phyloP scores from a whole-genome alignment of 2,329 filamentous ascomycete genomes.

The Sphaceloma murrayae region DNA sequence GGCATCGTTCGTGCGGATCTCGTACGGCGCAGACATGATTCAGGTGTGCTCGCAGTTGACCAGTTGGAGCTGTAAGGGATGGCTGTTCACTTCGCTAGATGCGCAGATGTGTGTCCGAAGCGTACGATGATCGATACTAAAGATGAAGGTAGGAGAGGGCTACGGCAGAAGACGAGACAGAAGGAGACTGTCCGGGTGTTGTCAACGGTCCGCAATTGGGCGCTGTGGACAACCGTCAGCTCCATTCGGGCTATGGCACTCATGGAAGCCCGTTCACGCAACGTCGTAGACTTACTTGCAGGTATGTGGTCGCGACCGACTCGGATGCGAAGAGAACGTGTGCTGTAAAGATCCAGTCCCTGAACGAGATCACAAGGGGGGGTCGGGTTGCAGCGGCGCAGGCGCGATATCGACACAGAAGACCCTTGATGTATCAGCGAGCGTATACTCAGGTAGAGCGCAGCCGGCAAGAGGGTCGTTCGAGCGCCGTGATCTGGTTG shows the following conservation, averaged over 20 bases:
- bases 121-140: slow-evolving; percentile 2
- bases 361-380: background rate
- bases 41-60: too few relatives aligned
- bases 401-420: too few relatives aligned
- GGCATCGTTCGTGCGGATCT: slow-evolving; percentile 55
- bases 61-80: background rate
- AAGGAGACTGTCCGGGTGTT: slow-evolving; percentile 9
- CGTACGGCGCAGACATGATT: slow-evolving; percentile 57
- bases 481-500: background rate
- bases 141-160: background rate
- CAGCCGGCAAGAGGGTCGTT: slow-evolving; percentile 5
- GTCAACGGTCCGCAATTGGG: slow-evolving; percentile 17
- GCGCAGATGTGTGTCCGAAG: slow-evolving; percentile 2
- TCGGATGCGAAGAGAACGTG: too few relatives aligned
- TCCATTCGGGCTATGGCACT: slow-evolving; percentile 15
- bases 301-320: background rate
- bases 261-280: slow-evolving; percentile 11
- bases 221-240: slow-evolving; percentile 15
- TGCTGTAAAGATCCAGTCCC: too few relatives aligned
- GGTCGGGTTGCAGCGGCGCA: too few relatives aligned
- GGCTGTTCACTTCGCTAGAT: slow-evolving; percentile 1
- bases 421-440: slow-evolving; percentile 1
- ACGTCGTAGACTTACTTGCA: slow-evolving; percentile 12
- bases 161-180: slow-evolving; percentile 10
- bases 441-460: background rate